Base-by-base conservation (phyloP, 495 filamentous ascomycete species). In the Talaromyces liani region DNA sequence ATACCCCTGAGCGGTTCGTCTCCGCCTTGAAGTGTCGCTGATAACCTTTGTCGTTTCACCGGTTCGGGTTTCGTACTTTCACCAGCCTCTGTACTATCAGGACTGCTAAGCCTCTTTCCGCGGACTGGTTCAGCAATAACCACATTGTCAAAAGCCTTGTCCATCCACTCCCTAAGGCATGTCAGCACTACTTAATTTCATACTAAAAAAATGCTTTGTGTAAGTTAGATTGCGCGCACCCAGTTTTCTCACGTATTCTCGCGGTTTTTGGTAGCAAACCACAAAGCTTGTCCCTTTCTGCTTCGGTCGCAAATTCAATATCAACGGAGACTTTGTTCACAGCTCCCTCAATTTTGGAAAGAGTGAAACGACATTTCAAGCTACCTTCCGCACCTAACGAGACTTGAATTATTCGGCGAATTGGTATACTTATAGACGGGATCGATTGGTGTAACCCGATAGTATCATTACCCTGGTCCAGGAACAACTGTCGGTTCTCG, bases 351-450 rank as follows among this genome's bases (percentile, higher is more conserved):
- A 58, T 63, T 34, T 70, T 73, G 2, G 70, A 72, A 20, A 77
- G 67, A 22, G 66, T 54, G 9, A 82, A 67, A 4, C 73, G 71
- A 31, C 78, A 45, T 65, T 79, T 80, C 0, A 61, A 62, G 47
- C 78, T 77, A 0, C 65, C 14, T 1, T 56, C 24, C 4, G 66
- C 34, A 36, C 75, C 77, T n/a, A 67, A 12, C 2, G 61, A 0
- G 47, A 70, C 58, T 31, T 63, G 61, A 5, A 31, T 56, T 57
- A 76, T 58, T 64, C 75, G 65, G 6, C 55, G 53, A 6, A 76
- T 18, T 16, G 63, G 64, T 33, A 76, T 61, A 9, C 22, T 16
- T 55, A 20, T 56, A 29, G 34, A 49, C 14, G 64, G 49, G 25
- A n/a, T 27, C 4, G 20, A 53, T 6, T 29, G 54, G 24, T 47